phyloP scores from a whole-genome alignment of 768 basidiomycete genomes.

The Pleurotus salmoneostramineus region DNA sequence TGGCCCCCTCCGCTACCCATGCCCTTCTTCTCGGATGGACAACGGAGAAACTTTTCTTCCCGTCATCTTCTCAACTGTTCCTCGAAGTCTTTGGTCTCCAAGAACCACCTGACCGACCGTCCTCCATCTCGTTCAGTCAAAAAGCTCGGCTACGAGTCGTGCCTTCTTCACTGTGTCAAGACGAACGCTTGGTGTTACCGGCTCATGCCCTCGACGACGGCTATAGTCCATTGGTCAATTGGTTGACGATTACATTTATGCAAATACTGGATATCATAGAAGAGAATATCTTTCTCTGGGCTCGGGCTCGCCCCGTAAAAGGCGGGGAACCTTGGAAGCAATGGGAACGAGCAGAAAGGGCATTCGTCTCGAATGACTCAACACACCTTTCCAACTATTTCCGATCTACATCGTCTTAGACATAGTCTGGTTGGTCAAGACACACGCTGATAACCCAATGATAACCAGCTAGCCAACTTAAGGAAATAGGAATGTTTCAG shows the following conservation, averaged over 20 bases:
- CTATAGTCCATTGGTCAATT: constrained; percentile 8
- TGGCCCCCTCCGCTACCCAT: constrained; percentile 38
- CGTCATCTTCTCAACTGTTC: constrained; percentile 33
- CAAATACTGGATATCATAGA: constrained; percentile 30
- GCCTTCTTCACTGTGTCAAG: background rate
- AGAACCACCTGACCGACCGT: background rate
- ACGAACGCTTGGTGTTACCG: constrained; percentile 14
- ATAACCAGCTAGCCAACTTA: too few relatives aligned
- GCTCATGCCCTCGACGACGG: constrained; percentile 23
- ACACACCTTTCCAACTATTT: too few relatives aligned
- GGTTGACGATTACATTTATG: constrained; percentile 22
- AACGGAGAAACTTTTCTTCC: constrained; percentile 32
- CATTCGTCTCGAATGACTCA: background rate
- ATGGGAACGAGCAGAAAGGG: constrained; percentile 36
- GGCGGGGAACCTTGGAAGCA: constrained; percentile 54
- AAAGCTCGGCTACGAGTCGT: background rate
- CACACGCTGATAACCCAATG: too few relatives aligned
- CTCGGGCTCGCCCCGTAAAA: constrained; percentile 41
- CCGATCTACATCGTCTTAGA: too few relatives aligned
- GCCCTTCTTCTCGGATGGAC: constrained; percentile 35
- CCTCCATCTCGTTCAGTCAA: constrained; percentile 5
- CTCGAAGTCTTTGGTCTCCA: constrained; percentile 24
- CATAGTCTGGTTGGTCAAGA: too few relatives aligned
- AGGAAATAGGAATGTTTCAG: too few relatives aligned
- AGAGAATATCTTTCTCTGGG: constrained; percentile 28